Percentiles rank a stretch among this genome's conserved stretches.
phyloP scores from a whole-genome alignment of 2,329 filamentous ascomycete species.

The Colletotrichum spinosum region DNA sequence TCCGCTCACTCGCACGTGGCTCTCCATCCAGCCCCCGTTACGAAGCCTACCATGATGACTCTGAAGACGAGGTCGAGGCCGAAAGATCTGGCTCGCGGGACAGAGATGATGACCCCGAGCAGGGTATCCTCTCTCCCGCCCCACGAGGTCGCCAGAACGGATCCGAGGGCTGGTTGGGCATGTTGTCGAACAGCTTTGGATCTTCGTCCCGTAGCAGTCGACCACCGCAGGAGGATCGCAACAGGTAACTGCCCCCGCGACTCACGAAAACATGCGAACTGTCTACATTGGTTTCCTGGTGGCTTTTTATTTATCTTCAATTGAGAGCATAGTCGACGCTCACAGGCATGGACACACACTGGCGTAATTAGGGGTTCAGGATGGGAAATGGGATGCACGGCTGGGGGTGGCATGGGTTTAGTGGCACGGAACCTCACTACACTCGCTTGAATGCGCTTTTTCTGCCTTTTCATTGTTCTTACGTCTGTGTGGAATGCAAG shows the following conservation, averaged over 20 bases:
- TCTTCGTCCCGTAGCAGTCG: conserved; percentile 27
- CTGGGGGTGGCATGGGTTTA: conserved; percentile 14
- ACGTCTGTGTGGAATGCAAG: not conserved
- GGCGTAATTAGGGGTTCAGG: conserved; percentile 30
- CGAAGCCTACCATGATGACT: conserved; percentile 66
- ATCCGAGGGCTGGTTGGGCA: conserved; percentile 51
- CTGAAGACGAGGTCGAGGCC: conserved; percentile 57
- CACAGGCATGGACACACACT: conserved; percentile 6
- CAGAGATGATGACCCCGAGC: conserved; percentile 56
- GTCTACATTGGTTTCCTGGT: conserved; percentile 4
- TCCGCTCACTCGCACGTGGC: conserved; percentile 72
- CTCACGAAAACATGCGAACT: conserved; percentile 14
- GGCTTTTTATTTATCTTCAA: conserved; percentile 2
- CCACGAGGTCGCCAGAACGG: conserved; percentile 40
- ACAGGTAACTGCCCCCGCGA: conserved; percentile 11
- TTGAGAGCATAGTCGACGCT: no score
- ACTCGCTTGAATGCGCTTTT: conserved; percentile 28
- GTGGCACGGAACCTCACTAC: conserved; percentile 21
- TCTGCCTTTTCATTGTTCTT: conserved; percentile 7
- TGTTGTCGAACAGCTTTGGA: conserved; percentile 48
- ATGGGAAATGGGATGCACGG: conserved; percentile 26
- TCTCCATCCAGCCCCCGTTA: conserved; percentile 64
- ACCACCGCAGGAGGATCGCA: conserved; percentile 31
- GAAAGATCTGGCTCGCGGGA: conserved; percentile 47
- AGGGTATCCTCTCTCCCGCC: conserved; percentile 49